A percentile compares a stretch with the other conserved stretches of the same genome.
Evolutionary conservation across 176 grass and related monocot genomes (phyloP).

Genomic region (Triticum turgidum): DNA sequence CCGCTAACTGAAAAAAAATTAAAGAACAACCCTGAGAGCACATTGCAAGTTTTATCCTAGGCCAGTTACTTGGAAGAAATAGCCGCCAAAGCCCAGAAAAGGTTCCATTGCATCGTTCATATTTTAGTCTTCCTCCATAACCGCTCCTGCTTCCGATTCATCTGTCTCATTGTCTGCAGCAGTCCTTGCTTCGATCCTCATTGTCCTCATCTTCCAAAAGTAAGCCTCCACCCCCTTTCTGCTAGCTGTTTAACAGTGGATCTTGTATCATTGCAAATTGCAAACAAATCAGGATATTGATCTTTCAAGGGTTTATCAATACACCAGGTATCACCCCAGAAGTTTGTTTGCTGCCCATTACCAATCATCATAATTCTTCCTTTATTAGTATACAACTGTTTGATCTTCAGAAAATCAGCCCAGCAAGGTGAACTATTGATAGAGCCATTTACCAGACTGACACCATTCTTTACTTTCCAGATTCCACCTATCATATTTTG

Average conservation of each 20-base stretch:
- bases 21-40: background rate
- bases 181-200: background rate
- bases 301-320: background rate
- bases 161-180: background rate
- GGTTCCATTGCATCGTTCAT: background rate
- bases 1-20: background rate
- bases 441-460: background rate
- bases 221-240: background rate
- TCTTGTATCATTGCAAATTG: background rate
- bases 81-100: background rate
- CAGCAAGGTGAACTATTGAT: background rate
- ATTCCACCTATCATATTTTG: too few species aligned
- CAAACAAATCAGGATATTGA: background rate
- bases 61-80: background rate
- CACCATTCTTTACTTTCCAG: background rate
- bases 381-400: background rate
- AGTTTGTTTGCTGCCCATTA: background rate
- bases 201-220: background rate
- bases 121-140: background rate
- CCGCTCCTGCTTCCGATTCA: background rate
- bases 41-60: background rate
- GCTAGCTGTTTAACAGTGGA: background rate
- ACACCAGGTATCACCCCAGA: background rate
- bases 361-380: background rate
- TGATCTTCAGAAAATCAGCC: background rate